Percentiles rank a stretch among this genome's conserved stretches.
phyloP scores from a whole-genome alignment of 371 early-diverging fungal species.

The Rhizopus microsporus region DNA sequence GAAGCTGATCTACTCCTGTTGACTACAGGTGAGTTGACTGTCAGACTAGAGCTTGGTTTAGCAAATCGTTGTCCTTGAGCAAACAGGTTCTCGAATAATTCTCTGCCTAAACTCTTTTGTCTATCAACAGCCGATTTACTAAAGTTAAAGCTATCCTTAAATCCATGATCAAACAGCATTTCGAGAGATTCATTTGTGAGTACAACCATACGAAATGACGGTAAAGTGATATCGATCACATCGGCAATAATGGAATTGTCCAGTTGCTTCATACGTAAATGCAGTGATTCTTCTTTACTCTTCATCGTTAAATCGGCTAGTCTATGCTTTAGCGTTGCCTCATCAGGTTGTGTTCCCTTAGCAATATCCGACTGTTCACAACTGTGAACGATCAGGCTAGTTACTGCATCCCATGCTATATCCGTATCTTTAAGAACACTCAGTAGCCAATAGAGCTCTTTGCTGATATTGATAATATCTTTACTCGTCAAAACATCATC shows the following conservation, averaged over 20 bases:
- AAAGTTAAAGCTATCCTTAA: conserved; percentile 62
- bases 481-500: conserved; percentile 66
- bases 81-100: conserved; percentile 60
- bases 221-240: conserved; percentile 24
- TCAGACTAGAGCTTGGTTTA: conserved; percentile 7
- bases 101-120: conserved; percentile 56
- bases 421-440: conserved; percentile 16
- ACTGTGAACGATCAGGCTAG: conserved; percentile 26
- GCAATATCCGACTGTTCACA: conserved; percentile 59
- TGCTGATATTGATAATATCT: conserved; percentile 81
- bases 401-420: conserved; percentile 33
- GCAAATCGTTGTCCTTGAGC: conserved; percentile 58
- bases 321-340: conserved; percentile 12
- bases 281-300: conserved; percentile 9
- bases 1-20: conserved; percentile 9
- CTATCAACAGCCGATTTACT: conserved; percentile 57
- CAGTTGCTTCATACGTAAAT: conserved; percentile 21
- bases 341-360: conserved; percentile 23
- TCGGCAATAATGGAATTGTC: conserved; percentile 22
- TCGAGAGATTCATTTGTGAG: conserved; percentile 68
- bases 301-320: conserved; percentile 27
- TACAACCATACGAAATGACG: conserved; percentile 57
- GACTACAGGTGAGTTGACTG: conserved; percentile 5
- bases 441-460: conserved; percentile 73
- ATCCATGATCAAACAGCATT: conserved; percentile 68